Percentiles rank a stretch among this genome's conserved stretches.
phyloP scores from a whole-genome alignment of 768 basidiomycete genomes.

The Guyanaporus albipodus region DNA sequence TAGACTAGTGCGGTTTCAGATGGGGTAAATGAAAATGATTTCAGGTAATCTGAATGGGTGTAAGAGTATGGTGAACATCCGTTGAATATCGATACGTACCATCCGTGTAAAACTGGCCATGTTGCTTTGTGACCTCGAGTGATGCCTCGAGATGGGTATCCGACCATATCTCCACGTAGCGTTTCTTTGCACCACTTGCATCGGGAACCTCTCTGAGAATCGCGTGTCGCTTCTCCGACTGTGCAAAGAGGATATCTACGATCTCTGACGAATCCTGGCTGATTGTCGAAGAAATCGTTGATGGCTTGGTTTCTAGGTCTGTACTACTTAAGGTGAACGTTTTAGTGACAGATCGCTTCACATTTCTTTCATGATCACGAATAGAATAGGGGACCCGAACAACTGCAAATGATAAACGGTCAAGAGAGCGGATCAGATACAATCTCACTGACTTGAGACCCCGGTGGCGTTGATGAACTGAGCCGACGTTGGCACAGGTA shows the following conservation, averaged over 20 bases:
- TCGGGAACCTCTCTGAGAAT: slow-evolving; percentile 40
- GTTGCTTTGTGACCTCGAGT: slow-evolving; percentile 53
- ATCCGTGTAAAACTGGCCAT: slow-evolving; percentile 60
- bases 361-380: slow-evolving; percentile 49
- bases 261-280: slow-evolving; percentile 32
- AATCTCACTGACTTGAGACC: slow-evolving; percentile 13
- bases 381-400: slow-evolving; percentile 45
- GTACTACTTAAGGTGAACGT: slow-evolving; percentile 29
- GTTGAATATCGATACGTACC: too few relatives aligned
- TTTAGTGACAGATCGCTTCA: slow-evolving; percentile 43
- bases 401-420: slow-evolving; percentile 21
- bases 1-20: slow-evolving; percentile 54
- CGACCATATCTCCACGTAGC: slow-evolving; percentile 60
- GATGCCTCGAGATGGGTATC: slow-evolving; percentile 41
- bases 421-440: neutral
- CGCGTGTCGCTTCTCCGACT: slow-evolving; percentile 39
- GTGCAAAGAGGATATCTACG: slow-evolving; percentile 41
- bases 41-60: slow-evolving; percentile 45
- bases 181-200: slow-evolving; percentile 32
- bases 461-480: slow-evolving; percentile 25
- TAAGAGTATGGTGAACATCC: neutral
- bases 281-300: slow-evolving; percentile 11
- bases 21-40: slow-evolving; percentile 50
- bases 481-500: slow-evolving; percentile 37
- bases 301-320: slow-evolving; percentile 8